phyloP scores from a whole-genome alignment of 495 filamentous ascomycete species.

The Aspergillus egyptiacus region DNA sequence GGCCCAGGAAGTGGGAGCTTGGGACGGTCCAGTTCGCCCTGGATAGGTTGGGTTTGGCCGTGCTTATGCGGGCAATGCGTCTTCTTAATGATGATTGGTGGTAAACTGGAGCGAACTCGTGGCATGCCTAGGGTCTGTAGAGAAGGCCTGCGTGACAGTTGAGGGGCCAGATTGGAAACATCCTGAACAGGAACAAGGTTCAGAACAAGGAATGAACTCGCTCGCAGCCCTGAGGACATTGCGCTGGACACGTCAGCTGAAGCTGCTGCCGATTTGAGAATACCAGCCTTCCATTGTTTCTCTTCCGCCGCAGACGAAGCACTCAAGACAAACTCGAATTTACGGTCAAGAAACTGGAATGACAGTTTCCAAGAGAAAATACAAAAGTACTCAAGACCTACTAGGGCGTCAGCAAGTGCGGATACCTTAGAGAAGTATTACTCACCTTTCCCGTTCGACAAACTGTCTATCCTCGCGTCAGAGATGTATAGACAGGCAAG shows the following conservation, averaged over 20 bases:
- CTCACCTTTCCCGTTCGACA: constrained; percentile 77
- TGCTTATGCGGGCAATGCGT: constrained; percentile 64
- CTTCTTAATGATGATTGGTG: constrained; percentile 83
- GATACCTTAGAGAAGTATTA: background rate
- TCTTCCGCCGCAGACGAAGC: constrained; percentile 83
- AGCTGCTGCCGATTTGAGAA: constrained; percentile 28
- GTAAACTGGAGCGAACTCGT: constrained; percentile 49
- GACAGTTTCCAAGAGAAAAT: constrained; percentile 90
- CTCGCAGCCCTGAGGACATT: constrained; percentile 23
- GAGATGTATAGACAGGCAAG: constrained; percentile 67
- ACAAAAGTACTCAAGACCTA: constrained; percentile 80
- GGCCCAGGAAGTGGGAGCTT: constrained; percentile 17
- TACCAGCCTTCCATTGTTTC: constrained; percentile 58
- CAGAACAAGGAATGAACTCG: constrained; percentile 52
- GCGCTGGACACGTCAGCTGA: constrained; percentile 21
- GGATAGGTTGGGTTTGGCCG: constrained; percentile 22
- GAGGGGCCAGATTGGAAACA: constrained; percentile 64
- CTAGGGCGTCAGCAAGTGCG: background rate
- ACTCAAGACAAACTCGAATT: constrained; percentile 82
- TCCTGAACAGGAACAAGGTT: constrained; percentile 69
- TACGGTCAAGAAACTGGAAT: constrained; percentile 68
- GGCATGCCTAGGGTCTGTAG: constrained; percentile 70
- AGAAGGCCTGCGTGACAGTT: constrained; percentile 68
- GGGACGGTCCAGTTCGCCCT: constrained; percentile 31
- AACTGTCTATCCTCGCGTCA: constrained; percentile 66